Conservation (phyloP, 2,329 filamentous ascomycete genomes). For the Alternaria consortialis region DNA sequence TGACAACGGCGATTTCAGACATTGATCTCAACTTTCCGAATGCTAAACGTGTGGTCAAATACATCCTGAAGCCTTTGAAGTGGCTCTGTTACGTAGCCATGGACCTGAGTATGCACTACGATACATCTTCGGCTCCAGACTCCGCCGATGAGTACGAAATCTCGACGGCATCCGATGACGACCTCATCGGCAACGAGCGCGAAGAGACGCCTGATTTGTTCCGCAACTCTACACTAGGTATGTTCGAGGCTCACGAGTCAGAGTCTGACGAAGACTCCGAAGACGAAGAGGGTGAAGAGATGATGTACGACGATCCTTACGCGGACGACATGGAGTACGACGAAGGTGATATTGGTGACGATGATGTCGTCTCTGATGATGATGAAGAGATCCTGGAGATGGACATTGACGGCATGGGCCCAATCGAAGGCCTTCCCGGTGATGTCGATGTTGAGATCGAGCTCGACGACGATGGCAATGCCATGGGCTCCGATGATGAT, state of each 20-base stretch:
- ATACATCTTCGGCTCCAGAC: constrained; percentile 72
- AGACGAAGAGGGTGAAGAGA: constrained; percentile 69
- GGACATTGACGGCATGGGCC: constrained; percentile 83
- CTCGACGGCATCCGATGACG: constrained; percentile 87
- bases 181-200: constrained; percentile 78
- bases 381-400: constrained; percentile 82
- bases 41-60: constrained; percentile 93
- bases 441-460: constrained; percentile 86
- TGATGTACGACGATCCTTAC: constrained; percentile 89
- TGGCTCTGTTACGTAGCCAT: constrained; percentile 88
- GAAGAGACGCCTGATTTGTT: constrained; percentile 94
- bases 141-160: constrained; percentile 84
- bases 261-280: constrained; percentile 74
- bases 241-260: constrained; percentile 88
- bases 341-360: constrained; percentile 71
- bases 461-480: constrained; percentile 72
- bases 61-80: constrained; percentile 89
- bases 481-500: constrained; percentile 64
- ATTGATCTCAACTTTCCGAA: constrained; percentile 94
- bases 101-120: constrained; percentile 80
- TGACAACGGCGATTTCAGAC: constrained; percentile 92
- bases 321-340: constrained; percentile 93
- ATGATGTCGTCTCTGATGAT: constrained; percentile 86
- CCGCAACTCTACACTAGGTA: constrained; percentile 92
- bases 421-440: constrained; percentile 69